Conservation (phyloP, 768 basidiomycete genomes). For the Mycena sanguinolenta region DNA sequence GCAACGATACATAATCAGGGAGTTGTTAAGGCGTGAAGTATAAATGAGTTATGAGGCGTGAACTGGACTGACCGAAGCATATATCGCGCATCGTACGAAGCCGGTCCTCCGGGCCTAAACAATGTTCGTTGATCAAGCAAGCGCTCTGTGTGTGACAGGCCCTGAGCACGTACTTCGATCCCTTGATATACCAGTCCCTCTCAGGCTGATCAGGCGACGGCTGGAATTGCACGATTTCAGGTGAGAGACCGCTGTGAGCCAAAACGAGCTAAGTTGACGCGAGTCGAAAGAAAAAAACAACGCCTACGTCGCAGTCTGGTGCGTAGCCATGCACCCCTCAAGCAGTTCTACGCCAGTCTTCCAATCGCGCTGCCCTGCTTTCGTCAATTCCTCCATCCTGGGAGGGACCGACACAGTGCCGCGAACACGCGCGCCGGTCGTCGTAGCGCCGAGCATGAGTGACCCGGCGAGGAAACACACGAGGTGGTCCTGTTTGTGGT, state of each 20-base stretch:
- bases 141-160: background rate
- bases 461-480: slow-evolving; percentile 87
- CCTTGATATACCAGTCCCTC: slow-evolving; percentile 82
- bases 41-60: background rate
- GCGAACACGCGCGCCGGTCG: slow-evolving; percentile 52
- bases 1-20: too few species aligned
- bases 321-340: slow-evolving; percentile 77
- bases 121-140: background rate
- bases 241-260: slow-evolving; percentile 66
- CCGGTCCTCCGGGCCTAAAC: slow-evolving; percentile 38
- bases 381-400: slow-evolving; percentile 57
- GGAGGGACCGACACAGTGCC: slow-evolving; percentile 66
- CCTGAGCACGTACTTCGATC: slow-evolving; percentile 51
- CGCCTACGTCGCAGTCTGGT: slow-evolving; percentile 72
- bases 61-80: slow-evolving; percentile 39
- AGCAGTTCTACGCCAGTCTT: slow-evolving; percentile 72
- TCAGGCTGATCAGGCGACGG: slow-evolving; percentile 50
- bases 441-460: slow-evolving; percentile 79
- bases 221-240: slow-evolving; percentile 79
- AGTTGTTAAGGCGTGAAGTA: background rate
- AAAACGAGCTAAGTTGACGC: background rate
- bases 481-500: slow-evolving; percentile 84
- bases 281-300: background rate
- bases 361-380: slow-evolving; percentile 72
- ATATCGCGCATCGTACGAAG: slow-evolving; percentile 40